These are phyloP conservation scores for Medicago truncatula DNA, from an alignment of 306 rosid genomes.

Conservation along the genomic window MtrunA17r5.0-ANR NC_053044.1:884501-885000, in stretches of 20 bases:
- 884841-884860: too few species aligned
- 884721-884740: not conserved
- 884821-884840: too few species aligned
- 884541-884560: slow-evolving; percentile 53
- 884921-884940: too few species aligned
- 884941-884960: too few species aligned
- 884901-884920: too few species aligned
- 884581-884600: slow-evolving; percentile 66
- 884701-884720: slow-evolving; percentile 29
- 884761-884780: not conserved
- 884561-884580: slow-evolving; percentile 46
- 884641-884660: slow-evolving; percentile 30
- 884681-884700: slow-evolving; percentile 6
- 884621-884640: slow-evolving; percentile 71
- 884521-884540: slow-evolving; percentile 43
- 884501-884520: slow-evolving; percentile 62
- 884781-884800: slow-evolving; percentile 3
- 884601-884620: slow-evolving; percentile 73
- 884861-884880: too few species aligned
- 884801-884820: not conserved
- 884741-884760: not conserved
- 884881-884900: too few species aligned
- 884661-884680: not conserved
- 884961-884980: too few species aligned
- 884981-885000: too few species aligned